Conservation (phyloP, 257 asterid genomes). For the Nicotiana knightiana region DNA sequence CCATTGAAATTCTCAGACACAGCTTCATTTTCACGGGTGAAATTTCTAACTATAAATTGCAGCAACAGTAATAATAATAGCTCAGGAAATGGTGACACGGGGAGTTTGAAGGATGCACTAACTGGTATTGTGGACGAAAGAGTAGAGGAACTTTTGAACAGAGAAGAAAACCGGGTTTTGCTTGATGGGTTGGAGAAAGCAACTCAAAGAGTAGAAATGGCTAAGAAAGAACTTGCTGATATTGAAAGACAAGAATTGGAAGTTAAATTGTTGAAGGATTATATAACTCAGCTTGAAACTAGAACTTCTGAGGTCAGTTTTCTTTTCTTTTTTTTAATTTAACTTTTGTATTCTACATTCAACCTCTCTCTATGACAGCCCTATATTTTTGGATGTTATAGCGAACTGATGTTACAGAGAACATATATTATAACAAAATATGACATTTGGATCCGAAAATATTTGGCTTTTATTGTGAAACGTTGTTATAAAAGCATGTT, state of each 20-base stretch:
- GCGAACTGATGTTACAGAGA: too few relatives aligned
- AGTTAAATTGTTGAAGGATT: conserved; percentile 47
- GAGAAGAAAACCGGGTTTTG: conserved; percentile 73
- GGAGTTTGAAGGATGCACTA: conserved; percentile 42
- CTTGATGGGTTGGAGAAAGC: conserved; percentile 79
- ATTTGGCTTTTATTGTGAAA: too few relatives aligned
- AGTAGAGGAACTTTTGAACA: conserved; percentile 58
- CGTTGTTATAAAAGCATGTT: too few relatives aligned
- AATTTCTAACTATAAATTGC: conserved; percentile 38
- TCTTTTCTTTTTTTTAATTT: background rate
- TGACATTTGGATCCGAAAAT: too few relatives aligned
- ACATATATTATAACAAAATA: too few relatives aligned
- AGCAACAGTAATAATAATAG: conserved; percentile 20
- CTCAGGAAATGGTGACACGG: conserved; percentile 22
- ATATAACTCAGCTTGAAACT: conserved; percentile 62
- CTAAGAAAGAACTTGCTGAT: conserved; percentile 68
- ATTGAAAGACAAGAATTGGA: conserved; percentile 78
- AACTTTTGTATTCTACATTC: too few relatives aligned
- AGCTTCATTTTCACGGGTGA: conserved; percentile 15
- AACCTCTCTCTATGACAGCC: too few relatives aligned
- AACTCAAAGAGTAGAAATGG: conserved; percentile 63
- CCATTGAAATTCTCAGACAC: conserved; percentile 14
- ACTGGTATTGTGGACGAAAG: conserved; percentile 70
- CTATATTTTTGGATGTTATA: too few relatives aligned
- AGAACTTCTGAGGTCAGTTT: conserved; percentile 65